phyloP scores from a whole-genome alignment of 192 early-diverging fungal genomes.

The Spizellomyces punctatus region DNA sequence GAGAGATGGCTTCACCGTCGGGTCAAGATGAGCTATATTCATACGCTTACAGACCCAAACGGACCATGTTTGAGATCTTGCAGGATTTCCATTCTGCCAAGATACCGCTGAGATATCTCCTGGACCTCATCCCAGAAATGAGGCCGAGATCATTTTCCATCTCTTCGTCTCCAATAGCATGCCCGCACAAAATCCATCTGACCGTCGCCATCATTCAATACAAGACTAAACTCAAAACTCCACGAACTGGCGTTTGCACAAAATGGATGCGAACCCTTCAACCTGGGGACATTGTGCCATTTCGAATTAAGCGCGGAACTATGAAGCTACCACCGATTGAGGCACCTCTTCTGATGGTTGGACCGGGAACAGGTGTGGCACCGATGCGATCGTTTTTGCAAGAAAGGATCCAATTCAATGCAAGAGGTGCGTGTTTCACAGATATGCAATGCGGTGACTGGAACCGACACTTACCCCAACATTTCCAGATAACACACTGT shows the following conservation, averaged over 20 bases:
- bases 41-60: constrained; percentile 78
- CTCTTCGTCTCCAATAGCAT: constrained; percentile 59
- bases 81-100: constrained; percentile 77
- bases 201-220: constrained; percentile 87
- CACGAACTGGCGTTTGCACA: constrained; percentile 82
- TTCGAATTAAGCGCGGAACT: constrained; percentile 24
- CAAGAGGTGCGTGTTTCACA: constrained; percentile 21
- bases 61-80: constrained; percentile 84
- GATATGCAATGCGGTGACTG: not conserved
- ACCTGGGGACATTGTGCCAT: constrained; percentile 40
- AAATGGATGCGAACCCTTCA: constrained; percentile 63
- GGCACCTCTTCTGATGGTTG: constrained; percentile 67
- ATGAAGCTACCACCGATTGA: constrained; percentile 8
- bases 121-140: constrained; percentile 84
- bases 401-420: constrained; percentile 49
- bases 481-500: constrained; percentile 69
- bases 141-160: constrained; percentile 87
- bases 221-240: constrained; percentile 72
- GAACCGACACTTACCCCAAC: not conserved
- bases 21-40: constrained; percentile 89
- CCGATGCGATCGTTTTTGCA: constrained; percentile 84
- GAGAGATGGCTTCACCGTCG: constrained; percentile 73
- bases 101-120: constrained; percentile 74
- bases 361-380: constrained; percentile 87
- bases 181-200: constrained; percentile 57